phyloP scores from a whole-genome alignment of 2,329 filamentous ascomycete species.

The Ophiostoma sp. region DNA sequence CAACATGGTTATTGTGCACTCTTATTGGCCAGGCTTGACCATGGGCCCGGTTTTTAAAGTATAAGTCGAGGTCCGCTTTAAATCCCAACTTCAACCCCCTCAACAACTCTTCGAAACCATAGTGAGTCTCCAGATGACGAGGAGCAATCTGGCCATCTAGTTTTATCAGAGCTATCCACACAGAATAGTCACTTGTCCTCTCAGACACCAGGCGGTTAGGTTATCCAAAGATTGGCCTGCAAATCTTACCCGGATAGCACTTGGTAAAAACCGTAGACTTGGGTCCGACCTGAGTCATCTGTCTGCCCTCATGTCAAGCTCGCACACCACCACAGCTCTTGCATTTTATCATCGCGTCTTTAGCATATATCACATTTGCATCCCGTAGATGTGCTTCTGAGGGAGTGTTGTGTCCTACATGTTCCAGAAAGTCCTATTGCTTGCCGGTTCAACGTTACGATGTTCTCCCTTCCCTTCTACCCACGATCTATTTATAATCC shows the following conservation, averaged over 20 bases:
- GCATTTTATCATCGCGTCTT: neutral
- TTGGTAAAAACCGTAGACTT: neutral
- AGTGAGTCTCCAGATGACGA: no score
- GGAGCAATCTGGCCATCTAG: no score
- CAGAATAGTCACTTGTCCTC: no score
- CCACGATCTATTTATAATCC: neutral
- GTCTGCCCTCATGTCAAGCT: neutral
- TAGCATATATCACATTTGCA: neutral
- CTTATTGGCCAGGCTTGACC: neutral
- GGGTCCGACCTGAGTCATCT: neutral
- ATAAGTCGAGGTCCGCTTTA: neutral
- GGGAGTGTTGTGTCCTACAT: neutral
- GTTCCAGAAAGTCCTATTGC: neutral
- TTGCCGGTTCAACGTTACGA: neutral
- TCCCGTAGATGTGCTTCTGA: neutral
- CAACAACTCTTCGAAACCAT: no score
- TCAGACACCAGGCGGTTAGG: no score
- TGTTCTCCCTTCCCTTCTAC: neutral
- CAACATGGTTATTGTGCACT: neutral
- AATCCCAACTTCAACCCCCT: neutral
- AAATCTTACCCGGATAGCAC: neutral
- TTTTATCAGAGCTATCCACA: no score
- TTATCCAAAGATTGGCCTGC: neutral
- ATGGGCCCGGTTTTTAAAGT: neutral
- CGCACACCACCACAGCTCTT: neutral